Conservation (phyloP, 495 filamentous ascomycete species). For the Aspergillus cristatus region DNA sequence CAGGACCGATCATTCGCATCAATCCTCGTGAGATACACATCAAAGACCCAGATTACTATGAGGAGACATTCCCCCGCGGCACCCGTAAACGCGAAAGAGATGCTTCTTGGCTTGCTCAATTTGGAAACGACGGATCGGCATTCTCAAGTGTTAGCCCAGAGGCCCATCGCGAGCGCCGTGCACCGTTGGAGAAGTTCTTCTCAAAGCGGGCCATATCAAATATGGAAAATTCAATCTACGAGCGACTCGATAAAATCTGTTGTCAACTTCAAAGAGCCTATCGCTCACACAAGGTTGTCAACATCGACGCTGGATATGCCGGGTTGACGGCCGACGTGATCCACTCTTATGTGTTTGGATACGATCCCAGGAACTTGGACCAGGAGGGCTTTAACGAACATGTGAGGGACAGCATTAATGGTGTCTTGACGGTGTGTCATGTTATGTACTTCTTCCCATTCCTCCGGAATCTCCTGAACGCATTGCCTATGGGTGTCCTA, state of each 20-base stretch:
- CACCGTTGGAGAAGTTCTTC: conserved; percentile 18
- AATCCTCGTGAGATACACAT: conserved; percentile 42
- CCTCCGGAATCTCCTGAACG: conserved; percentile 7
- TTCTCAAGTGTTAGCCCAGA: conserved; percentile 16
- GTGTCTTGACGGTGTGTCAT: conserved; percentile 9
- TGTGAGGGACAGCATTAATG: conserved; percentile 16
- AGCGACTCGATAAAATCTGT: conserved; percentile 10
- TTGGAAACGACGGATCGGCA: conserved; percentile 7
- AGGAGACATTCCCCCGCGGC: too few species aligned
- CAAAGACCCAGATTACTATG: conserved; percentile 29
- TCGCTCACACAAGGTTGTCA: conserved; percentile 7
- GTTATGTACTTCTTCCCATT: conserved; percentile 13
- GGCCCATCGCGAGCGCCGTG: conserved; percentile 17
- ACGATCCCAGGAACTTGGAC: conserved; percentile 15
- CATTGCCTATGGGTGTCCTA: conserved; percentile 7
- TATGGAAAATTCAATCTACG: conserved; percentile 8
- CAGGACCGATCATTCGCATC: conserved; percentile 46
- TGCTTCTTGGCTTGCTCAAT: conserved; percentile 5
- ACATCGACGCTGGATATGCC: conserved; percentile 16
- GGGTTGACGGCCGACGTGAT: conserved; percentile 20
- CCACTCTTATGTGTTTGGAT: conserved; percentile 17
- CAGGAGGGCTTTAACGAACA: conserved; percentile 13
- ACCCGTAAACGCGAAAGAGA: conserved; percentile 22
- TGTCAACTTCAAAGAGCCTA: conserved; percentile 6
- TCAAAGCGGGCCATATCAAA: conserved; percentile 13